Evolutionary conservation across 371 early-diverging fungal species (phyloP).

Genomic region (Circinella minor): DNA sequence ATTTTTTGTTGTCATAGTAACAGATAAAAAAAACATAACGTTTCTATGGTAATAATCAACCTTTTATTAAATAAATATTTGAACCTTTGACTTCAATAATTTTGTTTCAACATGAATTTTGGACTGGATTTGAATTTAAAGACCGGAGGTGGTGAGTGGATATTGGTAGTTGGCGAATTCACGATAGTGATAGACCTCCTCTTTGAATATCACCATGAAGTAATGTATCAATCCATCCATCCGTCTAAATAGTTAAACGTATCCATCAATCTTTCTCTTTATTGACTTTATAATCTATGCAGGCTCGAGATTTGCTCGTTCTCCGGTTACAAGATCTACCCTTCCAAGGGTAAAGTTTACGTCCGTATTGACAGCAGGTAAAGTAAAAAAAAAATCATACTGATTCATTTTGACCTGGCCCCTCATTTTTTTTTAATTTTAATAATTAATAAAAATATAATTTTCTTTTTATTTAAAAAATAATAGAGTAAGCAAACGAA

Average conservation of each 20-base stretch:
- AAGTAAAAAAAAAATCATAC: background rate
- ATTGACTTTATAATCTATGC: conserved; percentile 17
- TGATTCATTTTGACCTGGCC: background rate
- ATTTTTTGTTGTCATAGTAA: too few relatives aligned
- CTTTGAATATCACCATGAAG: conserved; percentile 9
- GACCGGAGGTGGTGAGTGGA: background rate
- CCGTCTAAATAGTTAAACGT: background rate
- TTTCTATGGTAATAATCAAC: too few relatives aligned
- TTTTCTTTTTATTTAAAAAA: background rate
- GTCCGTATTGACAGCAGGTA: conserved; percentile 89
- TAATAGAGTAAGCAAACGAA: conserved; percentile 12
- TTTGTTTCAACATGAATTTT: too few relatives aligned
- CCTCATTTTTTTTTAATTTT: background rate
- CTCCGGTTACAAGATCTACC: conserved; percentile 98
- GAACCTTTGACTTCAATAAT: too few relatives aligned
- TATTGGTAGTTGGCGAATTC: background rate
- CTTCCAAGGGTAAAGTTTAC: conserved; percentile 93
- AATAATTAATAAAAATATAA: background rate
- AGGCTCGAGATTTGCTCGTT: conserved; percentile 94
- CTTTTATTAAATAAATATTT: too few relatives aligned
- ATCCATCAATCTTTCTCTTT: conserved; percentile 1
- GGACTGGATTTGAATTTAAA: background rate
- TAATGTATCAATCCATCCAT: conserved; percentile 11
- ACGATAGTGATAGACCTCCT: background rate
- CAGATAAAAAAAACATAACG: too few relatives aligned